phyloP scores from a whole-genome alignment of 176 grass and related monocot genomes.

The Coix lacrymajobi region DNA sequence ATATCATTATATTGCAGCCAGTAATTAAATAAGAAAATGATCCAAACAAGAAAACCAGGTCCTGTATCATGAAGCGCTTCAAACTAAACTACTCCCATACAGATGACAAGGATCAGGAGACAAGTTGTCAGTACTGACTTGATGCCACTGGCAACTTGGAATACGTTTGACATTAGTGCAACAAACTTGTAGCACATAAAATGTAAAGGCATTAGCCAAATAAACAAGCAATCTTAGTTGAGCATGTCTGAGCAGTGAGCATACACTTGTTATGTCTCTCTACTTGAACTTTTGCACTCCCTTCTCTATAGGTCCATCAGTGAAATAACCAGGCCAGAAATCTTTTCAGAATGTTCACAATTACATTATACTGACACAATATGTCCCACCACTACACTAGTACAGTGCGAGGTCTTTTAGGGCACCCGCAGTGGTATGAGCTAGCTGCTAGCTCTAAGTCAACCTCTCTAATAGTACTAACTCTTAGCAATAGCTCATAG shows the following conservation, averaged over 20 bases:
- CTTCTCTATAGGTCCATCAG: neutral
- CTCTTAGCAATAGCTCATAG: no score
- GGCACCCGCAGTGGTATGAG: no score
- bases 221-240: neutral
- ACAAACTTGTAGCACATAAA: neutral
- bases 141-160: neutral
- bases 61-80: neutral
- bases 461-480: no score
- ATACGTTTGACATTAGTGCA: neutral
- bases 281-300: neutral
- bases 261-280: neutral
- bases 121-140: neutral
- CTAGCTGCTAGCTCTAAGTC: no score
- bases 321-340: neutral
- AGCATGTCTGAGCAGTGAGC: neutral
- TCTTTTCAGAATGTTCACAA: neutral
- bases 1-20: slow-evolving; percentile 12
- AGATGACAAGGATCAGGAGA: neutral
- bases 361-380: neutral
- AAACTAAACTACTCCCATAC: slow-evolving; percentile 1
- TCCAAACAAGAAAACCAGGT: neutral
- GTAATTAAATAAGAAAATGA: neutral
- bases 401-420: neutral
- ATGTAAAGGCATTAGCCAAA: slow-evolving; percentile 18
- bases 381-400: neutral